Evolutionary conservation across 768 basidiomycete genomes (phyloP).

Genomic region (Gelatoporia subvermispora): DNA sequence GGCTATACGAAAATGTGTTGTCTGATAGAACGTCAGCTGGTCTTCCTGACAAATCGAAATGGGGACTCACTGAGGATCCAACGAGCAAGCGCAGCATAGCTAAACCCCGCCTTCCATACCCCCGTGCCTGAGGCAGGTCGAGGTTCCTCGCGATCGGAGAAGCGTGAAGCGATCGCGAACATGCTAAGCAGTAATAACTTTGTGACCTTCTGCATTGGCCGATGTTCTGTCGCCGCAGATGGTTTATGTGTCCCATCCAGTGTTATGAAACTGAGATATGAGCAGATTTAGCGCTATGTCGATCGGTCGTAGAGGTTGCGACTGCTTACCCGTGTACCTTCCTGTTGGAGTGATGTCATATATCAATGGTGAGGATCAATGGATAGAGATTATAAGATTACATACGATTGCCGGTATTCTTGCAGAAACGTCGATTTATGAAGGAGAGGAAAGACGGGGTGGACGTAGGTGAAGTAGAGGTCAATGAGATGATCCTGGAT

Average conservation of each 20-base stretch:
- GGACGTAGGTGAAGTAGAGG: constrained; percentile 79
- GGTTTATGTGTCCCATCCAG: no score
- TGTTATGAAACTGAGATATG: no score
- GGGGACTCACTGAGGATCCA: constrained; percentile 51
- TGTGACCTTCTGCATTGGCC: constrained; percentile 50
- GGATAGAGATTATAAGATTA: background rate
- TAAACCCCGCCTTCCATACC: constrained; percentile 67
- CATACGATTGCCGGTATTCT: constrained; percentile 37
- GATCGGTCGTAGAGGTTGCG: no score
- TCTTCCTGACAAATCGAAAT: constrained; percentile 13
- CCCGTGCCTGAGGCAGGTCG: constrained; percentile 36
- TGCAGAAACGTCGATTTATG: constrained; percentile 65
- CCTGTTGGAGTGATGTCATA: background rate
- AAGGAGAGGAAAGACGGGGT: constrained; percentile 80
- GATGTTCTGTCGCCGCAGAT: constrained; percentile 36
- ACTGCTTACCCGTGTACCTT: no score
- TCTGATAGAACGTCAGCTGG: constrained; percentile 31
- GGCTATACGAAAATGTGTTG: constrained; percentile 59
- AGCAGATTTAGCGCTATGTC: no score
- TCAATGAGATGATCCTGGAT: constrained; percentile 66
- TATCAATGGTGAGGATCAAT: no score
- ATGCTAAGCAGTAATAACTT: constrained; percentile 73
- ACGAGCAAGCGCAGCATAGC: constrained; percentile 60
- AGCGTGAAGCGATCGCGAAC: constrained; percentile 78
- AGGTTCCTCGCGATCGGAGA: constrained; percentile 40